A percentile compares a stretch with the other conserved stretches of the same genome.
phyloP scores from a whole-genome alignment of 23 red algal genomes.

The Porphyridium purpureum region DNA sequence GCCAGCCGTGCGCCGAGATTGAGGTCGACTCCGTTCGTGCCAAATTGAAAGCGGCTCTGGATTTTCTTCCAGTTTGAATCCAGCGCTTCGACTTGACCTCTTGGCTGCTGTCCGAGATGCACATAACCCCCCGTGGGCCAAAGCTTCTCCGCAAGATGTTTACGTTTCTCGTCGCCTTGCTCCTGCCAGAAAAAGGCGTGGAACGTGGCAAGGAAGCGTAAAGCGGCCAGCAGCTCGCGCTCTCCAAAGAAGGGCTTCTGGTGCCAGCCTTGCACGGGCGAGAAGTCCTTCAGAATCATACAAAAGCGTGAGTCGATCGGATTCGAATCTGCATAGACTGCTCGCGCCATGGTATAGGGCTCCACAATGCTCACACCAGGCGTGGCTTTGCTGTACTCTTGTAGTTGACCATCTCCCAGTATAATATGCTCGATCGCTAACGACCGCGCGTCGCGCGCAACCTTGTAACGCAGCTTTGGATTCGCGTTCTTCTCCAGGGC shows the following conservation, averaged over 20 bases:
- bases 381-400: not conserved
- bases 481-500: constrained; percentile 15
- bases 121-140: constrained; percentile 8
- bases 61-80: constrained; percentile 5
- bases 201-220: constrained; percentile 14
- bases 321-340: not conserved
- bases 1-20: too few relatives aligned
- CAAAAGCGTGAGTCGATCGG: constrained; percentile 22
- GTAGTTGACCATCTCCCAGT: not conserved
- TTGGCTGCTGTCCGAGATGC: not conserved
- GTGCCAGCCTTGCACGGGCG: constrained; percentile 16
- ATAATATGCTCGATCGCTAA: constrained; percentile 25
- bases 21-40: constrained; percentile 4
- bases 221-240: constrained; percentile 5
- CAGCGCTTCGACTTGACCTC: not conserved
- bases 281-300: constrained; percentile 32
- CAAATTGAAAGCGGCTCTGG: constrained; percentile 2
- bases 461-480: constrained; percentile 27
- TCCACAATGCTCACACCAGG: not conserved
- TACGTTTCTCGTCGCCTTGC: constrained; percentile 4
- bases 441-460: constrained; percentile 23
- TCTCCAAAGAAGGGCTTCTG: constrained; percentile 16
- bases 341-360: constrained; percentile 3
- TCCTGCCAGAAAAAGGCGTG: constrained; percentile 48
- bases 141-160: constrained; percentile 16